Evolutionary conservation across 768 basidiomycete genomes (phyloP).

Genomic region (Leccinum aurantiacum): DNA sequence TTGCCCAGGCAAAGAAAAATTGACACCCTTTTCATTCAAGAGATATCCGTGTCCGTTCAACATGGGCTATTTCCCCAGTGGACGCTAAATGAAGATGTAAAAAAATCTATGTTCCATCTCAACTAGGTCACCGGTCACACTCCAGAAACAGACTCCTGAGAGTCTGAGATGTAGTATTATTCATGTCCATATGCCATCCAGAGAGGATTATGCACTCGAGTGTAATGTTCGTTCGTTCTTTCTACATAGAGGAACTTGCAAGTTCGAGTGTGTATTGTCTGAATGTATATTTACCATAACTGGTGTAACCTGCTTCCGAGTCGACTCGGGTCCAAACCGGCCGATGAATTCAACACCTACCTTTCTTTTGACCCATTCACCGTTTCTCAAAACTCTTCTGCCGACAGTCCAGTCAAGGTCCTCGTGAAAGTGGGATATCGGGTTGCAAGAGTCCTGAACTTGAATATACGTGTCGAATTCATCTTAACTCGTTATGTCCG

Average conservation of each 20-base stretch:
- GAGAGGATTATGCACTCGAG: too few relatives aligned
- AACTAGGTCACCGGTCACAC: too few relatives aligned
- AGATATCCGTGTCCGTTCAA: background rate
- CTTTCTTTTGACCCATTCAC: background rate
- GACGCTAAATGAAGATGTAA: background rate
- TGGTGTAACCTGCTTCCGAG: too few relatives aligned
- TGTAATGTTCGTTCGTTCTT: too few relatives aligned
- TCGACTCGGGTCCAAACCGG: background rate
- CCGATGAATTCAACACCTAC: background rate
- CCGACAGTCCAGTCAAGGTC: background rate
- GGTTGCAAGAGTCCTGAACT: background rate
- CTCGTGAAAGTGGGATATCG: background rate
- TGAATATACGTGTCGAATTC: slow-evolving; percentile 8
- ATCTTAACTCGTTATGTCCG: background rate
- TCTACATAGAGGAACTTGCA: too few relatives aligned
- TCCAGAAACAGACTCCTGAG: background rate
- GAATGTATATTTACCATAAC: too few relatives aligned
- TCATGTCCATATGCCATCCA: background rate
- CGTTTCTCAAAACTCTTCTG: background rate
- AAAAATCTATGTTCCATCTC: background rate
- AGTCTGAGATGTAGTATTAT: background rate
- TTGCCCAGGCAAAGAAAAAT: slow-evolving; percentile 37
- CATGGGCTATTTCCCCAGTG: background rate
- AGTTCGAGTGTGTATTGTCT: too few relatives aligned
- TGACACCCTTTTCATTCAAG: slow-evolving; percentile 12